Conservation (phyloP, 169 alveolate genomes). For the Pseudocohnilembus persalinus region DNA sequence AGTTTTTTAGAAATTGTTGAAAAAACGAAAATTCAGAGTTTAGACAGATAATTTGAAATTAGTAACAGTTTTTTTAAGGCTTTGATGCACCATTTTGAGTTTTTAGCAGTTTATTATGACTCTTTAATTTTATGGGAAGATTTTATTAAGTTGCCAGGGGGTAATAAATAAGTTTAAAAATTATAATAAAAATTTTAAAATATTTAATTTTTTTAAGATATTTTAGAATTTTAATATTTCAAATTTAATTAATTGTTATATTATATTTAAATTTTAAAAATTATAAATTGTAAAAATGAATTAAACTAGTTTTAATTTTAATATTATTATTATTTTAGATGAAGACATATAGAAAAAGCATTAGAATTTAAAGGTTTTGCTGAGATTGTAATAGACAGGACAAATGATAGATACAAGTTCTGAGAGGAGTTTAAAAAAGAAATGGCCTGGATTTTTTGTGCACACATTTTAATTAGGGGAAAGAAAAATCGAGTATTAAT, state of each 20-base stretch:
- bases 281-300: too few relatives aligned
- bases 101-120: constrained; percentile 66
- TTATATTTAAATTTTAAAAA: too few relatives aligned
- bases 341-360: constrained; percentile 66
- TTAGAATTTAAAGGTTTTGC: constrained; percentile 50
- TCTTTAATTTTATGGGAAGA: constrained; percentile 72
- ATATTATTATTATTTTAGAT: constrained; percentile 15
- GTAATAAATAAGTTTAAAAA: constrained; percentile 45
- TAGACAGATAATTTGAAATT: constrained; percentile 55
- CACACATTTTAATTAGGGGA: constrained; percentile 30
- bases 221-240: too few relatives aligned
- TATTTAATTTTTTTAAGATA: background rate
- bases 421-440: constrained; percentile 33
- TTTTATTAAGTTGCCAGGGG: constrained; percentile 83
- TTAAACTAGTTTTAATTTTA: background rate
- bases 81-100: constrained; percentile 68
- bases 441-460: constrained; percentile 34
- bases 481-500: constrained; percentile 31
- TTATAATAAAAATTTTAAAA: constrained; percentile 2
- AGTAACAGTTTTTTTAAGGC: constrained; percentile 62
- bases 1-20: constrained; percentile 54
- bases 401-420: constrained; percentile 36
- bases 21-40: constrained; percentile 54
- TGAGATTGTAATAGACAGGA: constrained; percentile 38
- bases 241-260: too few relatives aligned